Percentiles rank a stretch among this genome's conserved stretches.
Conservation (phyloP, 2,329 filamentous ascomycete species). For the Penicillium sp. region DNA sequence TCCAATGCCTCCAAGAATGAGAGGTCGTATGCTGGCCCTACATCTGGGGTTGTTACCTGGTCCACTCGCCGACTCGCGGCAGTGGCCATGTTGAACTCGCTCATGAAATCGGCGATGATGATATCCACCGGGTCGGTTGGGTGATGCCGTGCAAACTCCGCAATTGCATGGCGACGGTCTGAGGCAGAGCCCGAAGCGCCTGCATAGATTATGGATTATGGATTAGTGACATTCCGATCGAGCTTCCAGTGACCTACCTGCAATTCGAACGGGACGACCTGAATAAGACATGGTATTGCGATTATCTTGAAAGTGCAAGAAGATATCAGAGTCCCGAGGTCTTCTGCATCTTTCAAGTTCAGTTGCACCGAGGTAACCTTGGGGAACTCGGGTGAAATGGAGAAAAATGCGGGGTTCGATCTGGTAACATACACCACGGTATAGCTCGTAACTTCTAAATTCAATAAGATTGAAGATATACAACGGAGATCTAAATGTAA, state of each 20-base stretch:
- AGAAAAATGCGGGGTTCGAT: conserved; percentile 17
- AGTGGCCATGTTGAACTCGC: conserved; percentile 50
- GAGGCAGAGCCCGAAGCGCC: conserved; percentile 45
- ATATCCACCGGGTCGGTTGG: conserved; percentile 44
- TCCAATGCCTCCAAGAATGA: conserved; percentile 49
- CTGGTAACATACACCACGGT: no score
- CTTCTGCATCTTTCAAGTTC: not conserved
- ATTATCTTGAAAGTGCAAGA: not conserved
- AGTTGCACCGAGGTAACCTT: conserved; percentile 13
- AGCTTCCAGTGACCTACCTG: conserved; percentile 11
- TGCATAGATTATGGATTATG: not conserved
- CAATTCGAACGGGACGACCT: conserved; percentile 21
- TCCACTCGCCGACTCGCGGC: conserved; percentile 39
- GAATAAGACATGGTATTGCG: conserved; percentile 15
- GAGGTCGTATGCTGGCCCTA: conserved; percentile 44
- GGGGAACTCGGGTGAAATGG: conserved; percentile 16
- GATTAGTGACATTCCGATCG: conserved; percentile 1
- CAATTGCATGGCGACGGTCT: conserved; percentile 44
- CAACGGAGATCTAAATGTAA: not conserved
- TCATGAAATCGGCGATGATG: conserved; percentile 47
- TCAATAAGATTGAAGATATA: not conserved
- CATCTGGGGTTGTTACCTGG: conserved; percentile 17
- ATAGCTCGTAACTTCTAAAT: not conserved
- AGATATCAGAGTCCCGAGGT: not conserved
- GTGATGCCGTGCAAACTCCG: conserved; percentile 38